Base-by-base conservation (phyloP, 176 grass and related monocot genomes). In the Coix lacrymajobi region DNA sequence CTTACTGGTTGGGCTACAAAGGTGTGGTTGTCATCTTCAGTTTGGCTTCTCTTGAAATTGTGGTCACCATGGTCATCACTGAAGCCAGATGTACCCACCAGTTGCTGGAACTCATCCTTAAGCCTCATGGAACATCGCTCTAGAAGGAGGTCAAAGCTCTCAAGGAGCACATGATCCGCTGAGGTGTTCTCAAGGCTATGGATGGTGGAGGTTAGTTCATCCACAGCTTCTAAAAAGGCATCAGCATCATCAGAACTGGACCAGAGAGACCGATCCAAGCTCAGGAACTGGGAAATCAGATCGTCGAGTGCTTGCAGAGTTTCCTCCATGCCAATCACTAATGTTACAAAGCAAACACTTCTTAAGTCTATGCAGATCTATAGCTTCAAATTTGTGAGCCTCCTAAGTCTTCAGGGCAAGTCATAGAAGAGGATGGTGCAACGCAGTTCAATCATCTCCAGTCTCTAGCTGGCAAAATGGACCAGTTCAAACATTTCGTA, bases 201-300 rank as follows among this genome's bases (percentile, higher is more conserved):
- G 45, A 91, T 88, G 71, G 85, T 85, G 24, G 82, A 79, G 62
- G 64, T 84, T 28, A 91, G 85, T 38, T 91, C 78, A 61, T 88
- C 90, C 41, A 91, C 78, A 49, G 82, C 82, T 77, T 85, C 82
- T 28, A 88, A 68, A 58, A 91, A 91, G 60, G 82, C 73, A 19
- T 80, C 66, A 7, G 86, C 82, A 37, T 91, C 81, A 52, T 69
- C 73, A n/a, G 90, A 72, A 39, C 54, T 84, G 20, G 82, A 82
- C 81, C 89, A 91, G 58, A 91, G 69, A 31, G 52, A 31, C 3
- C 58, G 66, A 54, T 88, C 31, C 57, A 84, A 82, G 78, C 82
- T 38, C n/a, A 88, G 30, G 39, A 85, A 88, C 65, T 75, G 85
- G 30, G 86, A 88, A 62, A 91, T 85, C 57, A 85, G 65, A 43